Evolutionary conservation across 1,284 basidiomycete genomes (phyloP).

Genomic region (Ustilago sp.): DNA sequence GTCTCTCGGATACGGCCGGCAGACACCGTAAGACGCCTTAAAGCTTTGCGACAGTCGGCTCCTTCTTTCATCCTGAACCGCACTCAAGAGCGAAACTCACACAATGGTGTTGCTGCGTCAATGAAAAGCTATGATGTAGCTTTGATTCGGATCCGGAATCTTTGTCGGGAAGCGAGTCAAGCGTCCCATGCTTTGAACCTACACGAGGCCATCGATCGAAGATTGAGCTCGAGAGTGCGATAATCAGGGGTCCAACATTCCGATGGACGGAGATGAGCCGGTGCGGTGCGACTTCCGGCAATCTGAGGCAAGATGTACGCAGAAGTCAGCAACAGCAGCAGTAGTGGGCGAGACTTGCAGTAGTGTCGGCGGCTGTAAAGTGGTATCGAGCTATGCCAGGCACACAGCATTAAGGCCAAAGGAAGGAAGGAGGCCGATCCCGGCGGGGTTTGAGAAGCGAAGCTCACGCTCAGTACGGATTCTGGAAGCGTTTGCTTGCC

Average conservation of each 20-base stretch:
- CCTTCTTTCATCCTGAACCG: neutral
- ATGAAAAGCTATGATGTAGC: neutral
- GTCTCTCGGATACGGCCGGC: neutral
- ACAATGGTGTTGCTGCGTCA: neutral
- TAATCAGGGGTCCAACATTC: neutral
- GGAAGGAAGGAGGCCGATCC: neutral
- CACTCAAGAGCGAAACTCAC: neutral
- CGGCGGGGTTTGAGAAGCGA: constrained; percentile 5
- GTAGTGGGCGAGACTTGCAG: neutral
- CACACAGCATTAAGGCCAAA: neutral
- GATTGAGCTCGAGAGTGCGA: too few relatives aligned
- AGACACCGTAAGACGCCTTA: neutral
- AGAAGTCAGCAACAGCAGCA: constrained; percentile 5
- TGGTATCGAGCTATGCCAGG: neutral
- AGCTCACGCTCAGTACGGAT: neutral
- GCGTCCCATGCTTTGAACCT: constrained; percentile 1
- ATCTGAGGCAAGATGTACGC: constrained; percentile 15
- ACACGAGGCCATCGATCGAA: neutral
- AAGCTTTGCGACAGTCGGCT: neutral
- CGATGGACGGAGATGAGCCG: neutral
- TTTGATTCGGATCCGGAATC: neutral
- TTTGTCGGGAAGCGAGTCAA: neutral
- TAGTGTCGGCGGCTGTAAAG: neutral
- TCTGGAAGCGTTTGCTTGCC: neutral
- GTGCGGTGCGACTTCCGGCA: constrained; percentile 5